Conservation (phyloP, 164 flowering plant species). For the Magnolia changhungtana region DNA sequence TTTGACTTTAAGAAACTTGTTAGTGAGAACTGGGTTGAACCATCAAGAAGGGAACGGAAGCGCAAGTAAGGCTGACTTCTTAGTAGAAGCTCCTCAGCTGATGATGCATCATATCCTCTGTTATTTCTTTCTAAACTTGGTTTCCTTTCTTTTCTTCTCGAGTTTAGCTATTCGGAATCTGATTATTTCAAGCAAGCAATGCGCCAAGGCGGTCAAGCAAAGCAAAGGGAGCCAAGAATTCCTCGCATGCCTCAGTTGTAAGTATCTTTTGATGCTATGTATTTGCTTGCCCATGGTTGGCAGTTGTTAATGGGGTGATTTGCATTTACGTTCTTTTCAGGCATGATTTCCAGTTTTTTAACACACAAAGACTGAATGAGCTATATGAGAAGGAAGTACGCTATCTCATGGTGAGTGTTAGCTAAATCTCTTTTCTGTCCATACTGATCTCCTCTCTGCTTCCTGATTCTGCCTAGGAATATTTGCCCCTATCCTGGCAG, state of each 20-base stretch:
- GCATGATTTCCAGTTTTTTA: constrained; percentile 98
- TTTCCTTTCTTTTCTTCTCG: not conserved
- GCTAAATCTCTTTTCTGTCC: not conserved
- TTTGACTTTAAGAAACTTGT: constrained; percentile 93
- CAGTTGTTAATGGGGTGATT: not conserved
- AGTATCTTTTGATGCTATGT: constrained; percentile 19
- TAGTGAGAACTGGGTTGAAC: constrained; percentile 96
- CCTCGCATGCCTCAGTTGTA: constrained; percentile 99
- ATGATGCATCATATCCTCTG: too few relatives aligned
- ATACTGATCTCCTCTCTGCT: not conserved
- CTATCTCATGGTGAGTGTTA: constrained; percentile 70
- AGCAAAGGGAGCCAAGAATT: constrained; percentile 90
- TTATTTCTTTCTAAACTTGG: constrained; percentile 1
- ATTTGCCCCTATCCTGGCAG: not conserved
- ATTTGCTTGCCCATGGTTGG: not conserved
- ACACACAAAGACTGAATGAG: constrained; percentile 81
- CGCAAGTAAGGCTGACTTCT: constrained; percentile 63
- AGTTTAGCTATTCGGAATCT: constrained; percentile 74
- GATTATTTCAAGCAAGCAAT: constrained; percentile 98
- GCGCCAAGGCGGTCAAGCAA: constrained; percentile 93
- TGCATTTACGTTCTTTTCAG: constrained; percentile 33
- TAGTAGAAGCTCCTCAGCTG: not conserved
- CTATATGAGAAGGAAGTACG: constrained; percentile 97
- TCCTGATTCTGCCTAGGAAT: not conserved
- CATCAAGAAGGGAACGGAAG: constrained; percentile 90